Conservation (phyloP, 2,329 filamentous ascomycete genomes). For the Bipolaris zeicola region DNA sequence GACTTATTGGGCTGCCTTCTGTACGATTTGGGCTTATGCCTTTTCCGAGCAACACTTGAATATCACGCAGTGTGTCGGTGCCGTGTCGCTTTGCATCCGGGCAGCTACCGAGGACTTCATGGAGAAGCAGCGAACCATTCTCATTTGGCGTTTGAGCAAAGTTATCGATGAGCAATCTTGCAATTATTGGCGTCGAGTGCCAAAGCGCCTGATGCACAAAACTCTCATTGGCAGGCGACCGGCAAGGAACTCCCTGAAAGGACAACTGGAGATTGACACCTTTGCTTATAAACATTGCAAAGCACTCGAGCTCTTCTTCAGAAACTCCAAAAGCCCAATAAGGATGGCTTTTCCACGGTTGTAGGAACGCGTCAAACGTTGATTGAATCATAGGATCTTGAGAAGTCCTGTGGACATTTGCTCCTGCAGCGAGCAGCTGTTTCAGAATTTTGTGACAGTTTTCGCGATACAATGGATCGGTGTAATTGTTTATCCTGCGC, state of each 20-base stretch:
- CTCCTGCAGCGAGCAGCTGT: constrained; percentile 39
- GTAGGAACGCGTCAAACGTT: constrained; percentile 35
- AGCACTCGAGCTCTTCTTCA: constrained; percentile 31
- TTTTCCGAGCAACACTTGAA: constrained; percentile 33
- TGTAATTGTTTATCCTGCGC: constrained; percentile 27
- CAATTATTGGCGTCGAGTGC: constrained; percentile 37
- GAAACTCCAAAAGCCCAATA: constrained; percentile 33
- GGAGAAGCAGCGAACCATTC: constrained; percentile 31
- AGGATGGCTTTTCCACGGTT: constrained; percentile 34
- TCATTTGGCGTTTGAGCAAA: constrained; percentile 11
- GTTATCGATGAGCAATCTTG: constrained; percentile 33
- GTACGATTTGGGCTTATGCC: constrained; percentile 36
- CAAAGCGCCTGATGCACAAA: constrained; percentile 43
- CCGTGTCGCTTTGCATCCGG: constrained; percentile 40
- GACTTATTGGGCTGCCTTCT: constrained; percentile 24
- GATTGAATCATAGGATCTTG: constrained; percentile 18
- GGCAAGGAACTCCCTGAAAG: constrained; percentile 35
- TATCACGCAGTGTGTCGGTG: constrained; percentile 37
- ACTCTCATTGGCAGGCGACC: constrained; percentile 19
- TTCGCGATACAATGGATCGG: constrained; percentile 16
- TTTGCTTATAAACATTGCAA: constrained; percentile 33
- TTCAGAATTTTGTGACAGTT: constrained; percentile 34
- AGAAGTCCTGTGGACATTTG: constrained; percentile 30
- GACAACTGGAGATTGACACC: constrained; percentile 29
- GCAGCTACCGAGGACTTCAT: constrained; percentile 39